Base-by-base conservation (phyloP, 495 filamentous ascomycete species). In the Aspergillus sclerotioniger region DNA sequence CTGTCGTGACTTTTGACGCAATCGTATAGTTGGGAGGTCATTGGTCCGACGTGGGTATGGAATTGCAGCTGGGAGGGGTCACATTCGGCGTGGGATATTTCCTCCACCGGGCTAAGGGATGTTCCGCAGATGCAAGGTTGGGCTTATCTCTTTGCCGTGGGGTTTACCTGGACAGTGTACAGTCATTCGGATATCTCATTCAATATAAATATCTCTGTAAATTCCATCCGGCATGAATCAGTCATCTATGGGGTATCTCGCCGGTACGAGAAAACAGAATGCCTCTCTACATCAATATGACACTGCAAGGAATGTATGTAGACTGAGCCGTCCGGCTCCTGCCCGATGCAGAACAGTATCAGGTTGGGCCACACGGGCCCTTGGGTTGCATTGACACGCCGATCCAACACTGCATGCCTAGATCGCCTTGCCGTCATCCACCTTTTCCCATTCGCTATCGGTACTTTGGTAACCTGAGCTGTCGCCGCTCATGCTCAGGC, bases 391-490 rank as follows among this genome's bases (percentile, higher is more conserved):
- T n/a, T 6, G 37, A 15, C 33, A 41, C 13, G 9, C 15, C n/a
- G 12, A 41, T 13, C 37, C 37, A 41, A 41, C 8, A 25, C 16
- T 31, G 39, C 21, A 12, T 32, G 4, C 4, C 57, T 54, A 66
- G 8, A 49, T 56, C 37, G 62, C 67, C 53, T 69, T 70, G 43
- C 61, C 69, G 35, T 75, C 74, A 44, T 81, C 79, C 33, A 83
- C 72, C 60, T 79, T 83, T 67, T 81, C 80, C 80, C 80, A 83
- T 56, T 83, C 80, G 47, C 80, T 82, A 67, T 83, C 80, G 2
- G 80, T 82, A 62, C 80, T 81, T 31, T 71, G 64, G 62, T 83
- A 79, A 12, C 77, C 80, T 19, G 79, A 81, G 49, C 68, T 77
- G 52, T 80, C 80, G 16, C 69, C 75, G 19, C 77, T 70, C 15